Percentiles rank a stretch among this genome's conserved stretches.
phyloP scores from a whole-genome alignment of 1,284 basidiomycete genomes.

The Veloporphyrellus conicus region DNA sequence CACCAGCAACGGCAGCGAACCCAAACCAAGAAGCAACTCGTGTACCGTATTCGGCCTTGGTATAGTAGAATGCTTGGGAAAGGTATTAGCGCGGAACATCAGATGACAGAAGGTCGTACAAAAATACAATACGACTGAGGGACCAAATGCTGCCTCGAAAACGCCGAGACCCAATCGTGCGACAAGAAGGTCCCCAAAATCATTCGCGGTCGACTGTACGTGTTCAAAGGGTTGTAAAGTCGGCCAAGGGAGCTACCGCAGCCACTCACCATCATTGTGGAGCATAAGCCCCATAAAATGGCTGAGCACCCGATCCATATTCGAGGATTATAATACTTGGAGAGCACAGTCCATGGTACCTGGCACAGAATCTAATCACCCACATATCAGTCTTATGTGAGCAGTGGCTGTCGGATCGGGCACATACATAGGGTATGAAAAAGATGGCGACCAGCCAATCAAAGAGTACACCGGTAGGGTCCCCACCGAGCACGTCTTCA shows the following conservation, averaged over 20 bases:
- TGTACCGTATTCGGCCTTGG: constrained; percentile 65
- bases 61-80: constrained; percentile 65
- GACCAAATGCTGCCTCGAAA: constrained; percentile 61
- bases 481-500: constrained; percentile 59
- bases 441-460: constrained; percentile 74
- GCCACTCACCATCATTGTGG: constrained; percentile 59
- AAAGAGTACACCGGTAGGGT: constrained; percentile 60
- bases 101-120: constrained; percentile 41
- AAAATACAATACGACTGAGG: constrained; percentile 56
- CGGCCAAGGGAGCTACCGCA: too few relatives aligned
- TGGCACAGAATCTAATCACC: constrained; percentile 59
- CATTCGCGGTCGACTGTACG: constrained; percentile 52
- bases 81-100: neutral
- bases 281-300: constrained; percentile 66
- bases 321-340: constrained; percentile 64
- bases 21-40: constrained; percentile 77
- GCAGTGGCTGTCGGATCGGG: neutral
- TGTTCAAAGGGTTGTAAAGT: neutral
- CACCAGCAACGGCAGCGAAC: constrained; percentile 74
- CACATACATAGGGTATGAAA: constrained; percentile 68
- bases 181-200: constrained; percentile 55
- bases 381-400: neutral
- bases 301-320: constrained; percentile 64
- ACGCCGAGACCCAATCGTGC: constrained; percentile 59
- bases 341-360: constrained; percentile 62